Base-by-base conservation (phyloP, 352 stramenopile genomes). In the Phytopythium helicoides region DNA sequence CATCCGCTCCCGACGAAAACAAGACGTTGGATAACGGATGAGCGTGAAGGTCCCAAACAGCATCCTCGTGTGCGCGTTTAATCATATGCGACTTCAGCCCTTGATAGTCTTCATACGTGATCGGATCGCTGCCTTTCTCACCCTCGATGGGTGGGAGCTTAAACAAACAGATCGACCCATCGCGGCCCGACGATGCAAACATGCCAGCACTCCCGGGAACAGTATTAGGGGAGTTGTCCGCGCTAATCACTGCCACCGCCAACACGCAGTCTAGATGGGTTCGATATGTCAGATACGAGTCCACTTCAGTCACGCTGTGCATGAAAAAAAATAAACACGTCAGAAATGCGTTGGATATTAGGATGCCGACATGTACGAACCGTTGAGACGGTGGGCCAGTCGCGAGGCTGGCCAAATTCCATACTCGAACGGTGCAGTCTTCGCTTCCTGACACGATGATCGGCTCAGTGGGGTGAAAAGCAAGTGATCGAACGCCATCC, bases 391-490 rank as follows among this genome's bases (percentile, higher is more conserved):
- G 78, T 21, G 81, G 81, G 15, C 83, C 81, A 50, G 68, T 78
- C 11, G 71, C 68, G 19, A 82, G 66, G 53, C 59, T 84, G 19
- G 71, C 65, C 10, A 95, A 52, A 42, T 91, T 95, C 86, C 86
- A 95, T 16, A 95, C 68, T 50, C 86, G 85, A 19, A 92, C 82
- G 0, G 86, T 91, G 53, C 82, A 92, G 47, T 95, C 86, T 57
- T 95, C 86, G 49, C 86, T 92, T 36, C 81, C 81, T 1, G 86
- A 92, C 15, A 95, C 83, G 34, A 95, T 46, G 28, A 95, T 42
- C 14, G 86, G 81, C 49, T 95, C 86, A 0, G 86, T 92, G 11
- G 83, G 81, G 41, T 95, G 86, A 39, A 92, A 90, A 2, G 71
- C 78, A 60, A 95, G 56, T 21, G 82, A 62, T 41, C 86, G 75